A percentile compares a stretch with the other conserved stretches of the same genome.
phyloP scores from a whole-genome alignment of 805 yeast genomes.

The Starmera dryadoides region DNA sequence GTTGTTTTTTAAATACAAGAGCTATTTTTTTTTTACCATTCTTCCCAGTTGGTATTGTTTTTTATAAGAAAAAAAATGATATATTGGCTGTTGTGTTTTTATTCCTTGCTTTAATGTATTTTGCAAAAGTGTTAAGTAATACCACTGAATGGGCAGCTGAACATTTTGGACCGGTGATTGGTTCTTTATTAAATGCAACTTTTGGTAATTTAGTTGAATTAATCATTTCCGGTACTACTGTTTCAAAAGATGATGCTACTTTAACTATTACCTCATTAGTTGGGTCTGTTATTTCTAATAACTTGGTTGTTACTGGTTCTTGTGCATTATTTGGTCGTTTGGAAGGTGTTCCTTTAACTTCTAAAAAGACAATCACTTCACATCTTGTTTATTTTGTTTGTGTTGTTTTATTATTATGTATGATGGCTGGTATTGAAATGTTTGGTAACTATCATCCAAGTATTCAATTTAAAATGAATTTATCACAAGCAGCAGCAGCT shows the following conservation, averaged over 20 bases:
- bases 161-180: slow-evolving; percentile 32
- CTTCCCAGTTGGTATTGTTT: slow-evolving; percentile 17
- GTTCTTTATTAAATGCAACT: slow-evolving; percentile 43
- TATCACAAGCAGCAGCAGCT: slow-evolving; percentile 15
- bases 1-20: slow-evolving; percentile 13
- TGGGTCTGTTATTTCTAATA: slow-evolving; percentile 39
- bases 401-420: slow-evolving; percentile 9
- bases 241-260: slow-evolving; percentile 38
- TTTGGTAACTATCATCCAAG: slow-evolving; percentile 8
- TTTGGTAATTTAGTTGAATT: slow-evolving; percentile 46
- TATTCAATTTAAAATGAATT: slow-evolving; percentile 12
- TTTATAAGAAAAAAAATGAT: slow-evolving; percentile 7
- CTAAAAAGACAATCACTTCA: slow-evolving; percentile 10
- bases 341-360: slow-evolving; percentile 8
- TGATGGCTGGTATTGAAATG: slow-evolving; percentile 14
- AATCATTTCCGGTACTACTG: slow-evolving; percentile 42
- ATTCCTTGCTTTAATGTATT: slow-evolving; percentile 16
- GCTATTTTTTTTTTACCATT: slow-evolving; percentile 12
- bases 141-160: slow-evolving; percentile 16
- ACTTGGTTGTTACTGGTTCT: slow-evolving; percentile 26
- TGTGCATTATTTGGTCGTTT: slow-evolving; percentile 18
- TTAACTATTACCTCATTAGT: slow-evolving; percentile 43
- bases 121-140: slow-evolving; percentile 17
- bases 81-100: slow-evolving; percentile 16
- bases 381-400: slow-evolving; percentile 15